Percentiles rank a stretch among this genome's conserved stretches.
These are phyloP conservation scores for Pholiota microspora DNA, from an alignment of 768 basidiomycete species.

Conservation along the genomic window DNA sequence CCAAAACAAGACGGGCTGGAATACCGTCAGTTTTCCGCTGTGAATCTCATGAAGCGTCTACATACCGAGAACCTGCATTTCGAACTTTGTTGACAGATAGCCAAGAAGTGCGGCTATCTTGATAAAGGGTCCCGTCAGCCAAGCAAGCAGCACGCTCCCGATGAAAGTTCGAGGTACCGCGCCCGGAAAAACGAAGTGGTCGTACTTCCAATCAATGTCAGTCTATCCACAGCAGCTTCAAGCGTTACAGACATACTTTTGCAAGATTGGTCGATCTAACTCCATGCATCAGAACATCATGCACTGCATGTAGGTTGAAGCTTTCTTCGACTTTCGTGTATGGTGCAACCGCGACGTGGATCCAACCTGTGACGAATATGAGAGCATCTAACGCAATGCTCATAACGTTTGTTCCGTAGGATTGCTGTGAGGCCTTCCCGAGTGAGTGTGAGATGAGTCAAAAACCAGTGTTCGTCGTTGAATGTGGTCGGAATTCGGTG, in stretches of 20 bases:
- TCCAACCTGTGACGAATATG: conserved; percentile 50
- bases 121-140: conserved; percentile 49
- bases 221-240: conserved; percentile 1
- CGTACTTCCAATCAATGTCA: conserved; percentile 55
- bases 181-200: conserved; percentile 87
- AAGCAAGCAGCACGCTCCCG: conserved; percentile 70
- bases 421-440: too few relatives aligned
- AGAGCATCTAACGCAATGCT: conserved; percentile 43
- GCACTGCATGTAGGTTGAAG: conserved; percentile 89
- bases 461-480: too few relatives aligned
- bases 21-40: not conserved
- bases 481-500: too few relatives aligned
- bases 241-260: conserved; percentile 41
- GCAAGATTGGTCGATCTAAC: conserved; percentile 36
- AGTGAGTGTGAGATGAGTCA: too few relatives aligned
- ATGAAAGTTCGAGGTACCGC: conserved; percentile 87
- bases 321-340: conserved; percentile 98
- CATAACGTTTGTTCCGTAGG: too few relatives aligned
- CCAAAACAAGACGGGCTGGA: conserved; percentile 75
- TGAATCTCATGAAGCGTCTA: conserved; percentile 6
- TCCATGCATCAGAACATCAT: conserved; percentile 86
- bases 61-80: conserved; percentile 71
- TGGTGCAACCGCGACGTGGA: conserved; percentile 76
- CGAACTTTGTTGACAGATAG: conserved; percentile 52
- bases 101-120: conserved; percentile 39